Evolutionary conservation across 2,329 filamentous ascomycete genomes (phyloP).

Genomic region (Phaeophleospora eucalypticola): DNA sequence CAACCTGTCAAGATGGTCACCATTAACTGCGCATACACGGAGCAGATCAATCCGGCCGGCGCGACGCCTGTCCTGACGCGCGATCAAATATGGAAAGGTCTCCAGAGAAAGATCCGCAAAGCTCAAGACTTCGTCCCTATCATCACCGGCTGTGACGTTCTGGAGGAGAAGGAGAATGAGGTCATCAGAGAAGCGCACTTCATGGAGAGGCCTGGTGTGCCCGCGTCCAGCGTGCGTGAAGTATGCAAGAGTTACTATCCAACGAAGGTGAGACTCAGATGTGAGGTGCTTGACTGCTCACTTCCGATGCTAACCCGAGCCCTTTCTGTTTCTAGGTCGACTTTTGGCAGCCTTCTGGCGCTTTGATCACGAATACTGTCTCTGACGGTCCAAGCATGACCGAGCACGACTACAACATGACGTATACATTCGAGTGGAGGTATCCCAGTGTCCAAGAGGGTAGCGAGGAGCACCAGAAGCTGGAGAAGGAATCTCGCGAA

Average conservation of each 20-base stretch:
- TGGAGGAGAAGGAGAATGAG: slow-evolving; percentile 37
- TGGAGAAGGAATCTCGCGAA: slow-evolving; percentile 26
- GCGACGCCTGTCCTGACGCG: slow-evolving; percentile 36
- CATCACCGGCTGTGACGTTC: slow-evolving; percentile 40
- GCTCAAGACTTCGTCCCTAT: slow-evolving; percentile 45
- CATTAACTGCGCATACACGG: slow-evolving; percentile 42
- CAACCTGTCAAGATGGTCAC: slow-evolving; percentile 5
- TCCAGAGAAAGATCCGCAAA: slow-evolving; percentile 45
- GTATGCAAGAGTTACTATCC: slow-evolving; percentile 37
- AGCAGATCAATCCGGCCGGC: slow-evolving; percentile 41
- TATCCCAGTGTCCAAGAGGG: slow-evolving; percentile 35
- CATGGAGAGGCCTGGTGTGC: slow-evolving; percentile 31
- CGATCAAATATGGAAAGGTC: slow-evolving; percentile 40
- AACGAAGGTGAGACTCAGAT: slow-evolving; percentile 40
- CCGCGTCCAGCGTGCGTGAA: slow-evolving; percentile 34
- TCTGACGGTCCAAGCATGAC: slow-evolving; percentile 35
- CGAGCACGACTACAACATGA: slow-evolving; percentile 40
- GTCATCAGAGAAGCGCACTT: slow-evolving; percentile 38
- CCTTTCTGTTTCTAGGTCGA: slow-evolving; percentile 36
- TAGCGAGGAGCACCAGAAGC: slow-evolving; percentile 32
- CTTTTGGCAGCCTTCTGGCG: slow-evolving; percentile 43
- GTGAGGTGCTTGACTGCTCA: too few relatives aligned
- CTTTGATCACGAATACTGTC: slow-evolving; percentile 43
- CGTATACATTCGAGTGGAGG: slow-evolving; percentile 45
- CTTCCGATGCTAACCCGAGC: too few relatives aligned